A percentile compares a stretch with the other conserved stretches of the same genome.
Evolutionary conservation across 495 filamentous ascomycete species (phyloP).

Genomic region (Beverwykella pulmonaria): DNA sequence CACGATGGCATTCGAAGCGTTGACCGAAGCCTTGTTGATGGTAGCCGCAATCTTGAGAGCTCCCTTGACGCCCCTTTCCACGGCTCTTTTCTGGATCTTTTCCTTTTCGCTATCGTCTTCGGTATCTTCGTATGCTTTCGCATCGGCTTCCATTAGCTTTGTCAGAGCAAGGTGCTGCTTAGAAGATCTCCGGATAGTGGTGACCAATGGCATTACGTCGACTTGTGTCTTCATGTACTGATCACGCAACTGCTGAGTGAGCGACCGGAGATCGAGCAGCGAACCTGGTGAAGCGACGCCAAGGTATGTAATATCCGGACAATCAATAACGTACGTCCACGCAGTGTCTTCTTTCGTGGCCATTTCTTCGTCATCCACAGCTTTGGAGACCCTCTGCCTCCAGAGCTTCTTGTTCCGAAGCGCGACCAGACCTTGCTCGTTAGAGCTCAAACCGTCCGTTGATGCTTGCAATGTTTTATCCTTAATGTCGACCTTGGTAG

Average conservation of each 20-base stretch:
- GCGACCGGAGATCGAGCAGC: too few relatives aligned
- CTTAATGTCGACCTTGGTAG: constrained; percentile 6
- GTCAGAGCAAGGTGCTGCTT: constrained; percentile 6
- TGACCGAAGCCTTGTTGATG: constrained; percentile 11
- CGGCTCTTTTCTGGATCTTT: constrained; percentile 19
- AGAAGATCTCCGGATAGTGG: background rate
- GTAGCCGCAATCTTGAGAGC: constrained; percentile 15
- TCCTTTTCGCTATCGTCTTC: constrained; percentile 19
- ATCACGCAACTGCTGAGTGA: too few relatives aligned
- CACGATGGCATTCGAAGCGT: constrained; percentile 17
- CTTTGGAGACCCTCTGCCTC: constrained; percentile 3
- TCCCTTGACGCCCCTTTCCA: constrained; percentile 16
- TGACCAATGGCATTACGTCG: too few relatives aligned
- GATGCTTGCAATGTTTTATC: constrained; percentile 7
- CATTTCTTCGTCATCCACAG: too few relatives aligned
- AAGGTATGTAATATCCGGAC: too few relatives aligned
- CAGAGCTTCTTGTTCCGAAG: constrained; percentile 8
- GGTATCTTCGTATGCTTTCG: constrained; percentile 19
- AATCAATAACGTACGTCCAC: too few relatives aligned
- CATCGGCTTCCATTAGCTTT: constrained; percentile 9
- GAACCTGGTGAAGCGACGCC: too few relatives aligned
- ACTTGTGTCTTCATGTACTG: too few relatives aligned
- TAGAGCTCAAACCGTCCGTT: constrained; percentile 8
- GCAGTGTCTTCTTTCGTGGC: too few relatives aligned
- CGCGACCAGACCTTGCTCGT: constrained; percentile 7